Base-by-base conservation (phyloP, 345 rosid genomes). In the Adansonia digitata region DNA sequence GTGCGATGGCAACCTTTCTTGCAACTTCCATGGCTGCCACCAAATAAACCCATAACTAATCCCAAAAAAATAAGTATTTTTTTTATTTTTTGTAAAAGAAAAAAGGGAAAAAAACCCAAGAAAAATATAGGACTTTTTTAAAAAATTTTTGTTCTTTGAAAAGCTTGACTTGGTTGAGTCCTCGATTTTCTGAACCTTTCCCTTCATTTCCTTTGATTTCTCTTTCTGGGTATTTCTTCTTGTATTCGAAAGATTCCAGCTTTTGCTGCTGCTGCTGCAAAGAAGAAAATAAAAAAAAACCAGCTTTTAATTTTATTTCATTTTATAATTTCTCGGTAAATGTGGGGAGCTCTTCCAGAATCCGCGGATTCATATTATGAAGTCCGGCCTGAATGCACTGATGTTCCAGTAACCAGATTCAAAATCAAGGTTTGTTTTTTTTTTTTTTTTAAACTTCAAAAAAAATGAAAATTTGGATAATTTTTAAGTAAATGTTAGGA, bases 341-440 rank as follows among this genome's bases (percentile, higher is more conserved):
- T 95, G 97, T 93, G 98, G 98, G 84, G 95, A 66, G 82, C 79
- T 26, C 66, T 80, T 2, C 88, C 91, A 61, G 86, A 88, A 57
- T 89, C 97, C 46, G 90, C 94, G 51, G 99, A 95, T 87, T 88
- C 97, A 78, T 95, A 88, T 80, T 95, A 95, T 71, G 82, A 84
- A 88, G 94, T 95, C 83, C 89, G 99, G 43, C 90, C 97, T 53
- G 97, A 93, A 49, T 95, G 99, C 85, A 87, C 88, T 49, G 97
- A 95, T 84, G 98, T 91, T 70, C 98, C 99, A 27, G 93, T 85
- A 77, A 83, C 94, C 80, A 84, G 82, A 86, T 95, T 95, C 87
- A 95, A 89, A 80, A 95, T 95, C 90, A 93, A 87, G 94, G 99
- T 95, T 74, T 61, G 87, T 74, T 12, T 59, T 69, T 22, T 29